Conservation (phyloP, 129 eudicot genomes). For the Lactuca sativa region DNA sequence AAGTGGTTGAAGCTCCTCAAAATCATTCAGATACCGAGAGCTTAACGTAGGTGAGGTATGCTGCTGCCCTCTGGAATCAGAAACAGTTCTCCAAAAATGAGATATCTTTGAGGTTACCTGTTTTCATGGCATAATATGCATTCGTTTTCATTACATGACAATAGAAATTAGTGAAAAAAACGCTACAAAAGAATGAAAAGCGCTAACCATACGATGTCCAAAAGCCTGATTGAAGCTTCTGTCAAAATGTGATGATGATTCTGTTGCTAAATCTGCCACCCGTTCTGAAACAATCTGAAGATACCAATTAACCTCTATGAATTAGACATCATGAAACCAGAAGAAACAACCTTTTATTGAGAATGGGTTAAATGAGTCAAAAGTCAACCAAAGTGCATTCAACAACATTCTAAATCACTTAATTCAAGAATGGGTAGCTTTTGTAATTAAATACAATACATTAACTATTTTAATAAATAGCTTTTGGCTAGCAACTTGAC, state of each 20-base stretch:
- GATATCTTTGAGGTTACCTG: slow-evolving; percentile 72
- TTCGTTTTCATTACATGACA: slow-evolving; percentile 16
- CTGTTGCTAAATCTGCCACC: slow-evolving; percentile 59
- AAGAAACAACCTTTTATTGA: background rate
- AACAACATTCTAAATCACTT: slow-evolving; percentile 7
- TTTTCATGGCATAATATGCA: slow-evolving; percentile 12
- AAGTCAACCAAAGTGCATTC: background rate
- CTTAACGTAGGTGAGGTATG: slow-evolving; percentile 51
- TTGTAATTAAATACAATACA: slow-evolving; percentile 1
- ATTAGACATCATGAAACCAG: slow-evolving; percentile 6
- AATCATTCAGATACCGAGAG: slow-evolving; percentile 88
- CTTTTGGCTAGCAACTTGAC: background rate
- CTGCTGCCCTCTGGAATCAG: slow-evolving; percentile 59
- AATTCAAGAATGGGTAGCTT: background rate
- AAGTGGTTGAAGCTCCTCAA: slow-evolving; percentile 87
- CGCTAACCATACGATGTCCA: slow-evolving; percentile 63
- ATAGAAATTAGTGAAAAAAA: background rate
- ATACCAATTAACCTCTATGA: slow-evolving; percentile 1
- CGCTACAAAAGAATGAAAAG: slow-evolving; percentile 10
- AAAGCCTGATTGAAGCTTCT: slow-evolving; percentile 59
- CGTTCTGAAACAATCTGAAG: slow-evolving; percentile 70
- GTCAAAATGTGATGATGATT: slow-evolving; percentile 59
- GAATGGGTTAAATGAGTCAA: background rate
- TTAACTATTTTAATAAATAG: slow-evolving; percentile 1
- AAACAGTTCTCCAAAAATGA: slow-evolving; percentile 67